Percentiles rank a stretch among this genome's conserved stretches.
These are phyloP conservation scores for Cadophora sp. DNA, from an alignment of 2,329 filamentous ascomycete genomes.

Conservation along the genomic window DNA sequence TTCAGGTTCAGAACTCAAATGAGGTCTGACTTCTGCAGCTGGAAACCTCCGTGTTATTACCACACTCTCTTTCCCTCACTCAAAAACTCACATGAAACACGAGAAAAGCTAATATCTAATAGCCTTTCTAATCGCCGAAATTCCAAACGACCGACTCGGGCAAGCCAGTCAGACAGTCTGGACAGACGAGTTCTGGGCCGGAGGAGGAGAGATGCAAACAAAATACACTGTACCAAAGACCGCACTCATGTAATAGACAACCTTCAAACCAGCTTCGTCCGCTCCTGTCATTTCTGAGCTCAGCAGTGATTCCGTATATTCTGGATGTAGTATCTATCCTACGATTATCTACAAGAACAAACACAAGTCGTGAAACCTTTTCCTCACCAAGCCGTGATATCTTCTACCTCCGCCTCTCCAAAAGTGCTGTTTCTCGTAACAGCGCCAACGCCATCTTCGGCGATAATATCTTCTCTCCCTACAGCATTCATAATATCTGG, in stretches of 20 bases:
- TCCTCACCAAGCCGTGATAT: constrained; percentile 87
- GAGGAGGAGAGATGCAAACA: constrained; percentile 9
- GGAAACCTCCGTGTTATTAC: not conserved
- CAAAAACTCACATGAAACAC: not conserved
- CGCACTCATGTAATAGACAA: constrained; percentile 33
- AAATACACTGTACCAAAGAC: constrained; percentile 37
- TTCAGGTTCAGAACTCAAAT: too few species aligned
- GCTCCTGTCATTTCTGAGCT: not conserved
- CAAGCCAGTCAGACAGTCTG: constrained; percentile 2
- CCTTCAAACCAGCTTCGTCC: constrained; percentile 10
- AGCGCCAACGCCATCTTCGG: constrained; percentile 61
- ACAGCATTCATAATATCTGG: constrained; percentile 85
- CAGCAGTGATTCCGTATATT: not conserved
- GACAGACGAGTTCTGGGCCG: constrained; percentile 18
- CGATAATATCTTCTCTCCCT: constrained; percentile 50
- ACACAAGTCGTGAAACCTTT: not conserved
- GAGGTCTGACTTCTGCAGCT: too few species aligned
- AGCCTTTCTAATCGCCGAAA: constrained; percentile 29
- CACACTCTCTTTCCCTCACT: not conserved
- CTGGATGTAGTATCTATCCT: not conserved
- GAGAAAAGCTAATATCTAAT: constrained; percentile 17
- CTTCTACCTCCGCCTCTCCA: constrained; percentile 93
- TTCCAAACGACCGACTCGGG: not conserved
- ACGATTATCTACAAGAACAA: not conserved
- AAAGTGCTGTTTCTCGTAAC: constrained; percentile 89